Evolutionary conservation across 2,329 filamentous ascomycete species (phyloP), one percentile per base, ranked within the genome.

Genomic region (Pyrenochaeta sp.): DNA sequence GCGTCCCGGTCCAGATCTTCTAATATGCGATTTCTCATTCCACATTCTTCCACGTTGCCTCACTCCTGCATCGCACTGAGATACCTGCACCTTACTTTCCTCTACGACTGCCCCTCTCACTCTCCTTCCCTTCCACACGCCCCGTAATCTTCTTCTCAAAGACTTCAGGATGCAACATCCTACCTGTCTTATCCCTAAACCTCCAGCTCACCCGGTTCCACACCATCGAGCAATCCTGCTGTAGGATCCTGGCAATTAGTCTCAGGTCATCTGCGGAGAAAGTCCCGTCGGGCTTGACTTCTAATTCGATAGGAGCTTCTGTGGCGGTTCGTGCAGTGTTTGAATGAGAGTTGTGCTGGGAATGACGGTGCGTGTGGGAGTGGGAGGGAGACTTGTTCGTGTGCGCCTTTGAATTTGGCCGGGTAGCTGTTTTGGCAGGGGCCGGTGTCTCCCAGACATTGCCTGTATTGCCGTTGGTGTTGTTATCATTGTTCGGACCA

Each of bases 171-270:
- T 78, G 74, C 27, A 85, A 63, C 3, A 74, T 71, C 40, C 81
- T 74, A 2, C 83, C 83, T 1, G 82, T 85, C 69, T 78, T 78
- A 52, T 84, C 81, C 52, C 74, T 79, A 73, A 85, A 85, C 25
- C 74, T 72, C 50, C 78, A 79, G 46, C 80, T 79, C 2, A 86
- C 72, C 5, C 79, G 69, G 13, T 80, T 59, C 83, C 83, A 86
- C 42, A 79, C 78, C 61, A 78, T 68, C 34, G 73, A 68, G 52
- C 78, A 70, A 62, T 83, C 83, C 45, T 76, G 72, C 51, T 76
- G 72, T 39, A 83, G 71, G 25, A 85, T 74, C 25, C 76, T 70
- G 36, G 79, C 79, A 19, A 86, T 71, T 8, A 80, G 68, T 19
- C 76, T 71, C 22, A 83, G 59, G 45, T 82, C 69, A 30, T 68